Evolutionary conservation across 2,329 filamentous ascomycete species (phyloP), one percentile per base, ranked within the genome.

Genomic region (Alternaria conjuncta): DNA sequence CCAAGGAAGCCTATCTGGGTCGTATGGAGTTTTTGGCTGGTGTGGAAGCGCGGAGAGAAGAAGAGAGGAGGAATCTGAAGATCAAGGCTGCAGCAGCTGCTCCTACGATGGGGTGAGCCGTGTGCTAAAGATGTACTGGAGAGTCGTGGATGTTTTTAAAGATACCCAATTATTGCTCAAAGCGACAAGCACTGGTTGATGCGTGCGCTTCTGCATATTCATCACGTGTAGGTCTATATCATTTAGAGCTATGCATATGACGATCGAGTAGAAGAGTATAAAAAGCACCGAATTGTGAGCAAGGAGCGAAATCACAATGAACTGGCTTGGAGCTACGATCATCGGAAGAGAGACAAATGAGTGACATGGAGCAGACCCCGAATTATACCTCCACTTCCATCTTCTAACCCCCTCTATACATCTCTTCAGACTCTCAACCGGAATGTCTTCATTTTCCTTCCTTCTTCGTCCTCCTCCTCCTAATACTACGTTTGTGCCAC

Each of bases 1-100:
- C 87, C 11, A 89, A 88, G 71, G 85, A 86, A 58, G 86, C 86
- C 1, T 90, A 88, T 76, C 77, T 89, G 70, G 86, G 83, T 15
- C 83, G 87, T 50, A 88, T 88, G 83, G 86, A 88, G 56, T 90
- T 90, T 74, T 79, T 90, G 81, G 84, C 83, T 62, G 84, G 85
- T 11, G 86, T 88, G 26, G 87, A 88, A 66, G 82, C 83, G 45
- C 84, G 84, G 64, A 81, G 81, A 68, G 87, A 90, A 65, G 85
- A 86, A 55, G 86, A 88, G 69, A 83, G 84, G 54, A 82, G 55
- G 30, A 65, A 63, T 43, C 20, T 84, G 66, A 82, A 81, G 68
- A 83, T 83, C 44, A 84, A 86, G 65, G 67, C 69, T 32, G 64
- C 68, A 3, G 65, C 66, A 32, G 60, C 71, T 18, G 63, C 61